phyloP scores from a whole-genome alignment of 345 rosid genomes.

The Linum trigynum region DNA sequence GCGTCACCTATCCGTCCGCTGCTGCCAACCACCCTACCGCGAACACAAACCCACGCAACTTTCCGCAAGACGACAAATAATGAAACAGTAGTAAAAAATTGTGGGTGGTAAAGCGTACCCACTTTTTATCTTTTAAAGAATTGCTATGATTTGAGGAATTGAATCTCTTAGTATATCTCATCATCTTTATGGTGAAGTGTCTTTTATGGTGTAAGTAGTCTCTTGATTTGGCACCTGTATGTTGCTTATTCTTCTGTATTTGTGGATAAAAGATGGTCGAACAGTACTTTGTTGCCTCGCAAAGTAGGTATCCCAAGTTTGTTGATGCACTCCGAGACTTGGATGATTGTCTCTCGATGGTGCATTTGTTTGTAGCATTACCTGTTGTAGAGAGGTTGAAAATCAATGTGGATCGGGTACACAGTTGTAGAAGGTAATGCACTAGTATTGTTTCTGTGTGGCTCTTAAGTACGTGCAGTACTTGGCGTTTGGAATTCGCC shows the following conservation, averaged over 20 bases:
- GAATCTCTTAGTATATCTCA: too few species aligned
- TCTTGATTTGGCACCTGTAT: neutral
- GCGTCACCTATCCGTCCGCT: too few species aligned
- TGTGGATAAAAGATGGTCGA: neutral
- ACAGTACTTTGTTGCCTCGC: neutral
- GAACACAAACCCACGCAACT: too few species aligned
- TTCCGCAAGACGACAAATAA: too few species aligned
- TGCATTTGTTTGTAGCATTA: conserved; percentile 84
- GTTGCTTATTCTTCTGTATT: neutral
- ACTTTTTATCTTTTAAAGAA: too few species aligned
- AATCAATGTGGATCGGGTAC: conserved; percentile 63
- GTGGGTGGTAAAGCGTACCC: too few species aligned
- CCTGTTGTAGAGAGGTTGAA: conserved; percentile 76
- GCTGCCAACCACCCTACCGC: too few species aligned
- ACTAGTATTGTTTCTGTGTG: neutral
- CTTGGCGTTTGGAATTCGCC: neutral
- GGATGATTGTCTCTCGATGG: conserved; percentile 90
- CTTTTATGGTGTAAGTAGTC: neutral
- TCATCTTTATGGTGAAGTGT: too few species aligned
- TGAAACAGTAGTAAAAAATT: too few species aligned
- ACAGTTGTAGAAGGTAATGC: conserved; percentile 70
- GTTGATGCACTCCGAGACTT: conserved; percentile 86
- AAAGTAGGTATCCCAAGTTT: conserved; percentile 70
- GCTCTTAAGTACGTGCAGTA: neutral
- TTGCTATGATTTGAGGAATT: too few species aligned